Conservation (phyloP, 1,139 yeast genomes). For the Arxiozyma bovina region DNA sequence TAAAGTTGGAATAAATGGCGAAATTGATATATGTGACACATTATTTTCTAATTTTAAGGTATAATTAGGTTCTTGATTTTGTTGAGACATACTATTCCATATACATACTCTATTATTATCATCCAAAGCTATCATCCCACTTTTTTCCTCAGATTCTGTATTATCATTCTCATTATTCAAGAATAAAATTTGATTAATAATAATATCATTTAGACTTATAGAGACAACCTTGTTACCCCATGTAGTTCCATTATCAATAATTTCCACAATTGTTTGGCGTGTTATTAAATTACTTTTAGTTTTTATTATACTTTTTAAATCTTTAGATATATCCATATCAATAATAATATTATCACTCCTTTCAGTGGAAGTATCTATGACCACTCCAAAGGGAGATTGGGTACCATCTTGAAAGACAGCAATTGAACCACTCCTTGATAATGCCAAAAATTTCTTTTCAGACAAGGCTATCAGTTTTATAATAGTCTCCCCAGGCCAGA, state of each 20-base stretch:
- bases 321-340: constrained; percentile 20
- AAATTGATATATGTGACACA: constrained; percentile 18
- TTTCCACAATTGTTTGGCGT: constrained; percentile 16
- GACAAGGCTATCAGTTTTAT: constrained; percentile 16
- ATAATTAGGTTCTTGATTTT: constrained; percentile 12
- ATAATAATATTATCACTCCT: constrained; percentile 1
- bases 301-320: constrained; percentile 16
- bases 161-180: constrained; percentile 13
- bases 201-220: not conserved
- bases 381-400: constrained; percentile 18
- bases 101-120: constrained; percentile 16
- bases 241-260: constrained; percentile 15
- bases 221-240: not conserved
- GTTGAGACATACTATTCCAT: not conserved
- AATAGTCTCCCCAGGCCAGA: constrained; percentile 22
- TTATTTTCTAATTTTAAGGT: constrained; percentile 12
- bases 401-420: constrained; percentile 27
- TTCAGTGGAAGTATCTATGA: constrained; percentile 10
- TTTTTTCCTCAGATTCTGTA: not conserved
- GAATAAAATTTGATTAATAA: constrained; percentile 19
- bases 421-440: constrained; percentile 23
- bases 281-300: constrained; percentile 12
- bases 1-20: constrained; percentile 21
- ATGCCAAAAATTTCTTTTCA: constrained; percentile 15
- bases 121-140: constrained; percentile 17